Evolutionary conservation across 208 protist species (phyloP).

Genomic region (Sergeia podlipaevii): DNA sequence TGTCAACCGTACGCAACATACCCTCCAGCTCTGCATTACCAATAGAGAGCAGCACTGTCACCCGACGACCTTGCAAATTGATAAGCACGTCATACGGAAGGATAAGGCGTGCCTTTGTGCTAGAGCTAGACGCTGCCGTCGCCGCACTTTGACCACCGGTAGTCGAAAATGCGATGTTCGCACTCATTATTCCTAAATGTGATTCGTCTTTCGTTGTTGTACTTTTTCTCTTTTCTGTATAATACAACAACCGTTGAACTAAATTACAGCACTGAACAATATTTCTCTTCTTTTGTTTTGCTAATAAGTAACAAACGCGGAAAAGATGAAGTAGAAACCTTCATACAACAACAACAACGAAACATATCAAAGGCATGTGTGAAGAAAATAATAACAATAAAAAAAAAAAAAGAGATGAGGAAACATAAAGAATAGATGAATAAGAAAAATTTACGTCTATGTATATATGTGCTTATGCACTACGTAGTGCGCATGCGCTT

Average conservation of each 20-base stretch:
- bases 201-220: background rate
- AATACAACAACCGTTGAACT: too few species aligned
- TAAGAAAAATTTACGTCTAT: too few species aligned
- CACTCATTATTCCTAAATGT: too few species aligned
- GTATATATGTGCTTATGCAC: too few species aligned
- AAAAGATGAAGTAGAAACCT: background rate
- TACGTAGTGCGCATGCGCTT: background rate
- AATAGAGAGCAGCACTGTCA: constrained; percentile 66
- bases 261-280: too few species aligned
- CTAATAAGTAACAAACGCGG: too few species aligned
- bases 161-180: too few species aligned
- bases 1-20: constrained; percentile 53
- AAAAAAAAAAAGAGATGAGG: background rate
- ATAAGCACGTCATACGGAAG: constrained; percentile 71
- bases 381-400: constrained; percentile 8
- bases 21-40: constrained; percentile 63
- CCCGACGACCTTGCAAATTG: constrained; percentile 59
- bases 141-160: too few species aligned
- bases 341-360: background rate
- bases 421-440: constrained; percentile 5
- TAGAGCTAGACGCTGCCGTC: background rate
- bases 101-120: constrained; percentile 25
- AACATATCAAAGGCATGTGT: background rate
- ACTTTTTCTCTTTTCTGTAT: background rate
- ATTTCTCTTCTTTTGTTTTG: too few species aligned